Evolutionary conservation across 192 early-diverging fungal genomes (phyloP), one percentile per base, ranked within the genome.

Genomic region (Coemansia sp.): DNA sequence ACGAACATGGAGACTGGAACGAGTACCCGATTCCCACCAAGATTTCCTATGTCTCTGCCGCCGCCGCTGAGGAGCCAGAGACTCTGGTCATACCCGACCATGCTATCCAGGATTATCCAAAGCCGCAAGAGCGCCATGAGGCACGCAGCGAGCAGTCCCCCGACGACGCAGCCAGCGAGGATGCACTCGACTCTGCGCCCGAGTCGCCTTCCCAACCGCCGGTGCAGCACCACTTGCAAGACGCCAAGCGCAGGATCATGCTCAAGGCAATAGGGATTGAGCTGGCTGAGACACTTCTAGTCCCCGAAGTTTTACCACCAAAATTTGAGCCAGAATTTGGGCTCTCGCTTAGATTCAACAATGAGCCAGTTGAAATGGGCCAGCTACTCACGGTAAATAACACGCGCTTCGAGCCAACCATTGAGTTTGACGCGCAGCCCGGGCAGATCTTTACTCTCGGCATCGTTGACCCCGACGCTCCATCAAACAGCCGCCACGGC

Each of bases 391-490:
- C 61, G 1, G 33, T 67, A 22, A 60, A 63, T 58, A 35, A 78
- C 1, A 67, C 62, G 0, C 36, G 55, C 4, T 5, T 8, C 9
- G 69, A 78, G 33, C 69, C 69, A 0, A 68, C 42, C 4, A 59
- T 72, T 1, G 69, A 72, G 46, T 71, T 72, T 55, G 69, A 72
- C 55, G 43, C 65, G 8, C 61, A 50, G 18, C 53, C 42, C 0
- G 65, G 61, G 9, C 57, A 68, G 26, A 27, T 52, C 0, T 78
- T 68, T 27, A 64, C 64, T 8, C 43, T 67, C 0, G 69, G 65
- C 14, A 72, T 78, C 10, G 48, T 78, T 8, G 75, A 78, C 17
- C 60, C 69, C 29, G 69, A 78, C 35, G 29, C 65, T 0, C 74
- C 68, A 0, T 60, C 64, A 1, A 62, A 32, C 15, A 26, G 50